phyloP scores from a whole-genome alignment of 345 rosid genomes.

The Salix caprea region DNA sequence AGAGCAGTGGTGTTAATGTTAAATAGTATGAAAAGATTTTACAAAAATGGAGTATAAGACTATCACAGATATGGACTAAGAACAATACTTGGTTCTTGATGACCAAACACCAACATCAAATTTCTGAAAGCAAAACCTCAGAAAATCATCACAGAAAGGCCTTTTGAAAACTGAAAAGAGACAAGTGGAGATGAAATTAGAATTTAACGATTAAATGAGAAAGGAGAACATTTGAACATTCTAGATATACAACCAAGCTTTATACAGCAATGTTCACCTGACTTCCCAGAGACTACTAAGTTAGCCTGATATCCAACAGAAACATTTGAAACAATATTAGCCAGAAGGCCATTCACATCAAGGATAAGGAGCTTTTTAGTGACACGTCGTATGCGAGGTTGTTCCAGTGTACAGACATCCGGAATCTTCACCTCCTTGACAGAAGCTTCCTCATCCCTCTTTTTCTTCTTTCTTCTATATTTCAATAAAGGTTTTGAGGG shows the following conservation, averaged over 20 bases:
- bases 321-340: conserved; percentile 17
- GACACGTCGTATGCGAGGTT: conserved; percentile 11
- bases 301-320: not conserved
- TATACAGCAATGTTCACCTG: conserved; percentile 13
- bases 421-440: conserved; percentile 14
- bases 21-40: not conserved
- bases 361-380: conserved; percentile 28
- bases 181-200: not conserved
- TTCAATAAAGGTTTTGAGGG: too few species aligned
- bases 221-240: not conserved
- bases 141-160: conserved; percentile 29
- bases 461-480: too few species aligned
- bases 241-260: not conserved
- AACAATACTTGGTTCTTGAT: conserved; percentile 19
- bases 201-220: not conserved
- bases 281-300: conserved; percentile 6
- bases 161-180: conserved; percentile 25
- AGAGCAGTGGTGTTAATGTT: not conserved
- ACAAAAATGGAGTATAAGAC: not conserved
- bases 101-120: conserved; percentile 35
- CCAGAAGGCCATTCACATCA: conserved; percentile 32
- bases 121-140: conserved; percentile 26
- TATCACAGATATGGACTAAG: not conserved
- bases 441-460: too few species aligned
- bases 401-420: conserved; percentile 16